Evolutionary conservation across 768 basidiomycete species (phyloP).

Genomic region (Terana coerulea): DNA sequence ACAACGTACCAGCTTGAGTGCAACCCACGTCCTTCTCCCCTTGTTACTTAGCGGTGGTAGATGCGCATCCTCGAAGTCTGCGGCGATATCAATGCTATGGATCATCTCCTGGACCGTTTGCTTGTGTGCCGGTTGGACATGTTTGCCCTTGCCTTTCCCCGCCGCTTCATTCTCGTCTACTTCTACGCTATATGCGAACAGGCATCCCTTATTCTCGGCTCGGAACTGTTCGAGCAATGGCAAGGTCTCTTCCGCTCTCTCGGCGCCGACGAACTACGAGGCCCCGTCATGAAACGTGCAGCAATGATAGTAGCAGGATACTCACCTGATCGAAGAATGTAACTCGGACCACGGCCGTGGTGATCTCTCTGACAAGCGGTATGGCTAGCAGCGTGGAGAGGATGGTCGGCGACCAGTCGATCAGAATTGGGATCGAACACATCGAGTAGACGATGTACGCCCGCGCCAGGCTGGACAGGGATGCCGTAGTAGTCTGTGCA

Average conservation of each 20-base stretch:
- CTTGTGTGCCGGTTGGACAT: constrained; percentile 42
- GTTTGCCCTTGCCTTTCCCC: constrained; percentile 20
- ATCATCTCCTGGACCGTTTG: constrained; percentile 73
- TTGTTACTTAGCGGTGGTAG: constrained; percentile 12
- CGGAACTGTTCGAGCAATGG: constrained; percentile 64
- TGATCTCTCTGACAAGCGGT: constrained; percentile 54
- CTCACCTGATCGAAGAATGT: constrained; percentile 86
- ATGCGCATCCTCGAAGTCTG: constrained; percentile 66
- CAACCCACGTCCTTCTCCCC: constrained; percentile 73
- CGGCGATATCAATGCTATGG: constrained; percentile 71
- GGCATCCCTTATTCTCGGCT: constrained; percentile 61
- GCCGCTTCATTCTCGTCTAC: constrained; percentile 61
- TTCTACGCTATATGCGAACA: constrained; percentile 86
- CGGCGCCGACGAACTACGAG: constrained; percentile 82
- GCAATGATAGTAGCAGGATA: not conserved
- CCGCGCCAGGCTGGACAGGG: constrained; percentile 45
- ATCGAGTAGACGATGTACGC: constrained; percentile 81
- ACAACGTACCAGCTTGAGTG: constrained; percentile 69
- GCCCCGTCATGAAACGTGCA: not conserved
- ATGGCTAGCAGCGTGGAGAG: constrained; percentile 57
- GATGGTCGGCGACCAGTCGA: constrained; percentile 70
- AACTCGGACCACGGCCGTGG: constrained; percentile 63
- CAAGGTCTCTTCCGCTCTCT: constrained; percentile 65
- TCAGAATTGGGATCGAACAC: constrained; percentile 71
- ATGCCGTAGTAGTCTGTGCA: constrained; percentile 13